Evolutionary conservation across 192 early-diverging fungal species (phyloP).

Genomic region (Cladochytrium replicatum): DNA sequence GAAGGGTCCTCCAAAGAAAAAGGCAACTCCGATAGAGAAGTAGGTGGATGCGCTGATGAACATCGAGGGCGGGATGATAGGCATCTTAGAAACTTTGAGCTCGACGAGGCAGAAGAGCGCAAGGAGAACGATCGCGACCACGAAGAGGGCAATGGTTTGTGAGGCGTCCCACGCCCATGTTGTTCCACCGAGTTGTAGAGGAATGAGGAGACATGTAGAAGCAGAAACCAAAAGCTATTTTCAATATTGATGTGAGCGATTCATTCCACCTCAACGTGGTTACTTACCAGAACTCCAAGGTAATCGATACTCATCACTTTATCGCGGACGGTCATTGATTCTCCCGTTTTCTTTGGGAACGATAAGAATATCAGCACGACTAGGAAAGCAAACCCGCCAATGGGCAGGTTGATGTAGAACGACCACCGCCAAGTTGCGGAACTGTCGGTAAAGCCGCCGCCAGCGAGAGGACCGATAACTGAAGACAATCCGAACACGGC

Average conservation of each 20-base stretch:
- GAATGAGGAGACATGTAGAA: constrained; percentile 53
- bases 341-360: constrained; percentile 44
- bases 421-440: constrained; percentile 41
- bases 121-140: constrained; percentile 49
- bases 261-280: constrained; percentile 7
- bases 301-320: constrained; percentile 66
- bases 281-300: constrained; percentile 39
- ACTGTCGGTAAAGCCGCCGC: constrained; percentile 73
- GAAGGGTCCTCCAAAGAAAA: constrained; percentile 32
- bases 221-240: constrained; percentile 40
- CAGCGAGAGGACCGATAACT: constrained; percentile 72
- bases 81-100: constrained; percentile 47
- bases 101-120: constrained; percentile 48
- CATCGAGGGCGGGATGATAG: constrained; percentile 58
- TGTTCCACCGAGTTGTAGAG: constrained; percentile 63
- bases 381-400: constrained; percentile 55
- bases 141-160: constrained; percentile 52
- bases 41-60: constrained; percentile 43
- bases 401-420: constrained; percentile 80
- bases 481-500: constrained; percentile 67
- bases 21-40: constrained; percentile 16
- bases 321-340: constrained; percentile 19
- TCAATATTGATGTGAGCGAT: constrained; percentile 1
- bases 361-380: constrained; percentile 48
- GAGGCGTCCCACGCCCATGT: constrained; percentile 52